Base-by-base conservation (phyloP, 345 rosid species). In the Gossypium stocksii region DNA sequence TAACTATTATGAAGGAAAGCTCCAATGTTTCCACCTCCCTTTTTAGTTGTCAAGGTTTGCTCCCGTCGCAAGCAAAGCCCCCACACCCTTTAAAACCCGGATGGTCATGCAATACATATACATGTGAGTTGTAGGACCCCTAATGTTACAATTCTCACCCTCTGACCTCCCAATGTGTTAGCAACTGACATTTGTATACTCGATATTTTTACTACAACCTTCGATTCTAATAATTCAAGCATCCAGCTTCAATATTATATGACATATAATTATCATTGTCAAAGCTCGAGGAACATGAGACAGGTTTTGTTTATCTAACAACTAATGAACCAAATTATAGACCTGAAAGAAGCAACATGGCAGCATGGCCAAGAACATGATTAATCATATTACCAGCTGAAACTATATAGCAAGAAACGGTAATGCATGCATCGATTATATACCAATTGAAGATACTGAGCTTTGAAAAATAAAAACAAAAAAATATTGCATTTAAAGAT, bases 41-140 rank as follows among this genome's bases (percentile, higher is more conserved):
- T 34, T 34, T 34, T 34, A 34, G 76, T 72, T 70, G 59, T 54
- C 59, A 8, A n/a, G 59, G 22, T 23, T 7, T n/a, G 4, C 38
- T 34, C 41, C 58, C 29, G 69, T 73, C 72, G 43, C 74, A 71
- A 22, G 49, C 69, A 38, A 38, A 51, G 76, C 27, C 83, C 83
- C 77, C 61, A 74, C 77, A 52, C 16, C 63, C 65, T 52, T 69
- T 57, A 17, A 65, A 27, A 9, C 75, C 7, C 41, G 41, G 41
- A 34, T 34, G 41, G 41, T 34, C 20, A 9, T 66, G 41, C 67
- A 43, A 53, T 19, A 14, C 20, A 2, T 8, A 25, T 23, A 16
- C 9, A 59, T 59, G 63, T 25, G 9, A 77, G 38, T 0, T 29
- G 77, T 74, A 71, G 78, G 83, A 27, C 80, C 71, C 45, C 41